Conservation (phyloP, 805 yeast species). For the Yueomyces sp. region DNA sequence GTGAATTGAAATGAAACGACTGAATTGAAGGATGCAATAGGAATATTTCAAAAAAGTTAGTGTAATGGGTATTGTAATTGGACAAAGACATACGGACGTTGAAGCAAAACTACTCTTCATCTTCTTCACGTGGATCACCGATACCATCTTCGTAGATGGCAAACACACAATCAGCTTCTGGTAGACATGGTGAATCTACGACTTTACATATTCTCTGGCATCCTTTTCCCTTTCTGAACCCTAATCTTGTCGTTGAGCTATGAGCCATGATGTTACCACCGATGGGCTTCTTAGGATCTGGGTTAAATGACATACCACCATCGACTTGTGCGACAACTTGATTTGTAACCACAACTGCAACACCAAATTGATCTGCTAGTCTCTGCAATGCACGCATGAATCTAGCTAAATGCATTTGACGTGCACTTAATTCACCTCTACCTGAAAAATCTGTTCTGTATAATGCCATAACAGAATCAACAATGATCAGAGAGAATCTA, state of each 20-base stretch:
- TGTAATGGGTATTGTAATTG: neutral
- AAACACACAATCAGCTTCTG: conserved; percentile 89
- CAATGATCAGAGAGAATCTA: conserved; percentile 76
- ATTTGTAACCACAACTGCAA: conserved; percentile 89
- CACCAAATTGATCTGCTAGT: conserved; percentile 94
- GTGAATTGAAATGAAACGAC: neutral
- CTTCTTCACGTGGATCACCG: conserved; percentile 87
- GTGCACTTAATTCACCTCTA: conserved; percentile 87
- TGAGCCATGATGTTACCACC: conserved; percentile 98
- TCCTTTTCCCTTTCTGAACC: conserved; percentile 81
- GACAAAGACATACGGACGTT: conserved; percentile 2
- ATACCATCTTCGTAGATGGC: conserved; percentile 95
- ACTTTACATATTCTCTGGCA: conserved; percentile 90
- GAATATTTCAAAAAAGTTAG: no score
- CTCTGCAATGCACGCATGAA: conserved; percentile 85
- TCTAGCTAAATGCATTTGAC: conserved; percentile 89
- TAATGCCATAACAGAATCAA: conserved; percentile 95
- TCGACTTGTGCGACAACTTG: conserved; percentile 98
- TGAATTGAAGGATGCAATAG: neutral
- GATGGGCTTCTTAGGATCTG: conserved; percentile 96
- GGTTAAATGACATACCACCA: conserved; percentile 67
- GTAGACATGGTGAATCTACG: conserved; percentile 91
- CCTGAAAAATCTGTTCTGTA: conserved; percentile 93
- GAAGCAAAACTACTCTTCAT: conserved; percentile 20
- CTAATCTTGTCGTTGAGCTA: conserved; percentile 85